Evolutionary conservation across 225 moss, liverwort and hornwort species (phyloP).

Genomic region (Antitrichia curtipendula): DNA sequence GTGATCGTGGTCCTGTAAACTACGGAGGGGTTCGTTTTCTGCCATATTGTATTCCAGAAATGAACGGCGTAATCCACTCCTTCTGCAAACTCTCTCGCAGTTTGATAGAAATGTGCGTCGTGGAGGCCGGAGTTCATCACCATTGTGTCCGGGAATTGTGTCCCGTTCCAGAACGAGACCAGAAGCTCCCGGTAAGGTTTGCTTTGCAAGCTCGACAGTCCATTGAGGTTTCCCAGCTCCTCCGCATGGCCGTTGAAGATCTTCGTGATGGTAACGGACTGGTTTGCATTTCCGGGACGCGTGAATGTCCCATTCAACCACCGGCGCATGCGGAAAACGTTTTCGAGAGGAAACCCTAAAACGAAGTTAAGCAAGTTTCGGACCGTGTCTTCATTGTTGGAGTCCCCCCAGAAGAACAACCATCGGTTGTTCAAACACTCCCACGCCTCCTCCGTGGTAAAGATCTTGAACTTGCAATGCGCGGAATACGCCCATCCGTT

Average conservation of each 20-base stretch:
- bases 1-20: slow-evolving; percentile 36
- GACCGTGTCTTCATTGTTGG: slow-evolving; percentile 49
- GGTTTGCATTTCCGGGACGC: background rate
- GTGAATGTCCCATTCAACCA: slow-evolving; percentile 39
- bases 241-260: slow-evolving; percentile 51
- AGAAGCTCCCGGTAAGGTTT: slow-evolving; percentile 7
- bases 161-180: slow-evolving; percentile 21
- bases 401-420: slow-evolving; percentile 61
- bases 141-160: slow-evolving; percentile 33
- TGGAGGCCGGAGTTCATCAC: slow-evolving; percentile 70
- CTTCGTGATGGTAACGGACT: slow-evolving; percentile 25
- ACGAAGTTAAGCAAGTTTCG: slow-evolving; percentile 40
- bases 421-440: slow-evolving; percentile 32
- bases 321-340: slow-evolving; percentile 17
- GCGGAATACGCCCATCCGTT: slow-evolving; percentile 54
- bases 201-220: slow-evolving; percentile 25
- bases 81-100: slow-evolving; percentile 9
- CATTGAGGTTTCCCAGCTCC: slow-evolving; percentile 24
- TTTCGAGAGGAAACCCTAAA: slow-evolving; percentile 13
- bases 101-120: slow-evolving; percentile 40
- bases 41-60: slow-evolving; percentile 42
- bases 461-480: slow-evolving; percentile 52
- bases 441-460: slow-evolving; percentile 28
- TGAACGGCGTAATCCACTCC: slow-evolving; percentile 40
- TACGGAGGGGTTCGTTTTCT: background rate